Conservation (phyloP, 106 monocot genomes). For the Dendrobium nobile region DNA sequence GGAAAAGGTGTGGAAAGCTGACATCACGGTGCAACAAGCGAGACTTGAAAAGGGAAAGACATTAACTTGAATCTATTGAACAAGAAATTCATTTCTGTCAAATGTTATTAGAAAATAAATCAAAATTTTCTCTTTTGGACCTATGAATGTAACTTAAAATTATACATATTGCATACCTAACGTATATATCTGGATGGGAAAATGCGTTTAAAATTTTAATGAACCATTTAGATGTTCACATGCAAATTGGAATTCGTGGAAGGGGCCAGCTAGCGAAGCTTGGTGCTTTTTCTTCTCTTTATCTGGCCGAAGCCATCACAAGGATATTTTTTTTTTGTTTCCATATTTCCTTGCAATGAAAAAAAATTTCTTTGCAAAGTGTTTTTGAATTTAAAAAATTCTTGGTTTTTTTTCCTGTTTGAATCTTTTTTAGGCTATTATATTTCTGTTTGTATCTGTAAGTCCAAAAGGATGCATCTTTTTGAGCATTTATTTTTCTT, state of each 20-base stretch:
- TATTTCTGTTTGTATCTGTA: background rate
- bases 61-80: too few species aligned
- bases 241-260: background rate
- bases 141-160: background rate
- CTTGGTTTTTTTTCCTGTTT: background rate
- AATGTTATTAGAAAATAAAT: background rate
- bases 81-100: too few species aligned
- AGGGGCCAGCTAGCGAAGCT: background rate
- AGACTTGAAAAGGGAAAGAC: too few species aligned
- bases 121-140: background rate
- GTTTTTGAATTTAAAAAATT: too few species aligned
- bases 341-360: too few species aligned
- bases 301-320: background rate
- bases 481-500: too few species aligned
- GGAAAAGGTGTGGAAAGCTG: constrained; percentile 4
- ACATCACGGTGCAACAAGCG: background rate
- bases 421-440: background rate
- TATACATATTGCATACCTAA: background rate
- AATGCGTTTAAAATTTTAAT: too few species aligned
- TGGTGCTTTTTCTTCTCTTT: background rate
- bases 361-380: too few species aligned
- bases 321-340: background rate
- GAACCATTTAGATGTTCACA: background rate
- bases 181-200: background rate
- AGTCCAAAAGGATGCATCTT: too few species aligned